Evolutionary conservation across 257 asterid genomes (phyloP).

Genomic region (Petrea volubilis): DNA sequence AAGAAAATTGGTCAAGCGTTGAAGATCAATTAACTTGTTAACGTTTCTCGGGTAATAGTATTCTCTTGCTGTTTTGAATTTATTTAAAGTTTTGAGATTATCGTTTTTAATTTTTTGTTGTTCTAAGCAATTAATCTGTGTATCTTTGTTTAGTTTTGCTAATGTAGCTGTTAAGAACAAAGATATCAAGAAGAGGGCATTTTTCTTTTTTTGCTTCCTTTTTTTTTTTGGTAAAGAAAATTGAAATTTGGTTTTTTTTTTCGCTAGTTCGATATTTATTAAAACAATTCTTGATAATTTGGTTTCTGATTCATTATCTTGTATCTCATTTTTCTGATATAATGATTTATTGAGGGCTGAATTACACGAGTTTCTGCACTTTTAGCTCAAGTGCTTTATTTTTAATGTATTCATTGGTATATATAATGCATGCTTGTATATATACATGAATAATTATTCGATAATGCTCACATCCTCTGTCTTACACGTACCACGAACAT

Average conservation of each 20-base stretch:
- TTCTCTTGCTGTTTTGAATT: no score
- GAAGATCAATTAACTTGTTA: conserved; percentile 4
- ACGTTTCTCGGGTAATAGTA: conserved; percentile 31
- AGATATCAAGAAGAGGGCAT: not conserved
- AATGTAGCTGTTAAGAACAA: no score
- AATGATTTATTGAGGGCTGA: not conserved
- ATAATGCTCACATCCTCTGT: no score
- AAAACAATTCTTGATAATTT: not conserved
- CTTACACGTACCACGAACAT: no score
- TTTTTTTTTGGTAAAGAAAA: no score
- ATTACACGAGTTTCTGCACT: no score
- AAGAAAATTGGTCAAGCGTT: conserved; percentile 3
- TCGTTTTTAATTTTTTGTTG: not conserved
- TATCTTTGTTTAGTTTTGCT: not conserved
- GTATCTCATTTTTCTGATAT: not conserved
- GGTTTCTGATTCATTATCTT: not conserved
- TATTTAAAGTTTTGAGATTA: not conserved
- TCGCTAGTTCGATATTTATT: not conserved
- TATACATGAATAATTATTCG: no score
- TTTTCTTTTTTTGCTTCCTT: not conserved
- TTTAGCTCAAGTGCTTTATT: no score
- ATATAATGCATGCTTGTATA: no score
- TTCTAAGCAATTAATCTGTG: not conserved
- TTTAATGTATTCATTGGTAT: no score
- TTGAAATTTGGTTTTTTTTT: not conserved